A percentile compares a stretch with the other conserved stretches of the same genome.
Conservation (phyloP, 208 protist species). For the Trypanosoma vivax region DNA sequence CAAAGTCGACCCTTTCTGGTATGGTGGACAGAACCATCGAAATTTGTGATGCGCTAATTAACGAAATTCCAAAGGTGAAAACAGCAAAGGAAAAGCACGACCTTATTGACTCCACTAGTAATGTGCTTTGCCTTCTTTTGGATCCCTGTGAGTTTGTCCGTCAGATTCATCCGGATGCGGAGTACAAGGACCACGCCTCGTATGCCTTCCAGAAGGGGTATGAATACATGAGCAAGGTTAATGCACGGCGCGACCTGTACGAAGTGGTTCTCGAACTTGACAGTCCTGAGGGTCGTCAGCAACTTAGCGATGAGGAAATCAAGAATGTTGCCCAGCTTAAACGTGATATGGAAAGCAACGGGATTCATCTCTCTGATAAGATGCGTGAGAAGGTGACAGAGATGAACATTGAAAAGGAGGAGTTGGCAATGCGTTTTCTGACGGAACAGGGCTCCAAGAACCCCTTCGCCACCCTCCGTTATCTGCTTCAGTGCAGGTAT, state of each 20-base stretch:
- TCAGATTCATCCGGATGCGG: slow-evolving; percentile 81
- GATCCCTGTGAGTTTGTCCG: slow-evolving; percentile 91
- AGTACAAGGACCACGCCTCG: slow-evolving; percentile 71
- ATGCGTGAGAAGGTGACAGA: slow-evolving; percentile 69
- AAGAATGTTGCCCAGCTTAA: slow-evolving; percentile 87
- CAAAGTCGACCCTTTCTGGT: slow-evolving; percentile 41
- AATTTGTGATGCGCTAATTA: slow-evolving; percentile 64
- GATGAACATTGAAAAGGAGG: slow-evolving; percentile 88
- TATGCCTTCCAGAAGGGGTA: slow-evolving; percentile 82
- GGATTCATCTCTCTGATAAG: slow-evolving; percentile 80
- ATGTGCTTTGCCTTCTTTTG: slow-evolving; percentile 86
- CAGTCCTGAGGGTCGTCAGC: slow-evolving; percentile 44
- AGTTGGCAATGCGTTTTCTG: slow-evolving; percentile 78
- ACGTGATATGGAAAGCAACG: slow-evolving; percentile 91
- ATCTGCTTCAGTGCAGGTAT: slow-evolving; percentile 77
- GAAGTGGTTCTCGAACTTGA: slow-evolving; percentile 77
- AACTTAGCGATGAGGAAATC: slow-evolving; percentile 74
- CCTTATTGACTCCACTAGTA: slow-evolving; percentile 88
- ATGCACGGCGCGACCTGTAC: slow-evolving; percentile 81
- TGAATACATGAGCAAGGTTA: slow-evolving; percentile 89
- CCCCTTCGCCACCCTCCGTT: slow-evolving; percentile 69
- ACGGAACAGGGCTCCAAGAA: slow-evolving; percentile 61
- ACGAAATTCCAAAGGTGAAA: slow-evolving; percentile 51
- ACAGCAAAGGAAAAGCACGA: slow-evolving; percentile 83
- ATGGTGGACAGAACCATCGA: slow-evolving; percentile 73